Percentiles rank a stretch among this genome's conserved stretches.
These are phyloP conservation scores for Candida maesae DNA, from an alignment of 805 yeast species.

Conservation along the genomic window DNA sequence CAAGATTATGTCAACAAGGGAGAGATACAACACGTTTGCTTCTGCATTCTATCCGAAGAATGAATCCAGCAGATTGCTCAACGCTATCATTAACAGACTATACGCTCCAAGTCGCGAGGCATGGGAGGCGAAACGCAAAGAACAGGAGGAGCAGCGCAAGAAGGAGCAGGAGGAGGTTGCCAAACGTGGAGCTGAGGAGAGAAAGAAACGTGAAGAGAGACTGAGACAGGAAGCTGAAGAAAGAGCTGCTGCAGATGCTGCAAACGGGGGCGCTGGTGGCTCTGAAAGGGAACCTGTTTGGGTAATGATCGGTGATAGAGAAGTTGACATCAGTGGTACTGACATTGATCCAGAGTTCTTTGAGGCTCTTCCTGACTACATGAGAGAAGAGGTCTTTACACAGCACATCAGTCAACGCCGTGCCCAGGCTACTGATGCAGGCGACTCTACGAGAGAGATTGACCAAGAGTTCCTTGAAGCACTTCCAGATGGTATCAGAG, in stretches of 20 bases:
- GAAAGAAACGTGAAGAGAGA: conserved; percentile 20
- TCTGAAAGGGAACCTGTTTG: conserved; percentile 49
- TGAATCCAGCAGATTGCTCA: conserved; percentile 34
- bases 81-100: conserved; percentile 43
- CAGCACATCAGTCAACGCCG: conserved; percentile 79
- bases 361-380: conserved; percentile 86
- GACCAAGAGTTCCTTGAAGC: conserved; percentile 81
- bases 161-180: conserved; percentile 27
- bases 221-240: conserved; percentile 26
- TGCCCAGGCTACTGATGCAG: conserved; percentile 45
- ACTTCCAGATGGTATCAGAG: conserved; percentile 62
- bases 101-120: conserved; percentile 45
- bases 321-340: conserved; percentile 82
- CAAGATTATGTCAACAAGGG: conserved; percentile 43
- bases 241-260: conserved; percentile 13
- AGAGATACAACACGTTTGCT: conserved; percentile 65
- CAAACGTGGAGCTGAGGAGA: conserved; percentile 25
- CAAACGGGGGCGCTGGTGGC: conserved; percentile 23
- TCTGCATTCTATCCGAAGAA: conserved; percentile 46
- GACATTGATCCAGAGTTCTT: conserved; percentile 91
- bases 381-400: conserved; percentile 87
- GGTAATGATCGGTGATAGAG: conserved; percentile 71
- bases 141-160: conserved; percentile 11
- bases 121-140: conserved; percentile 21
- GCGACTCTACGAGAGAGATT: conserved; percentile 55